phyloP scores from a whole-genome alignment of 257 asterid genomes.

The Mentha longifolia region DNA sequence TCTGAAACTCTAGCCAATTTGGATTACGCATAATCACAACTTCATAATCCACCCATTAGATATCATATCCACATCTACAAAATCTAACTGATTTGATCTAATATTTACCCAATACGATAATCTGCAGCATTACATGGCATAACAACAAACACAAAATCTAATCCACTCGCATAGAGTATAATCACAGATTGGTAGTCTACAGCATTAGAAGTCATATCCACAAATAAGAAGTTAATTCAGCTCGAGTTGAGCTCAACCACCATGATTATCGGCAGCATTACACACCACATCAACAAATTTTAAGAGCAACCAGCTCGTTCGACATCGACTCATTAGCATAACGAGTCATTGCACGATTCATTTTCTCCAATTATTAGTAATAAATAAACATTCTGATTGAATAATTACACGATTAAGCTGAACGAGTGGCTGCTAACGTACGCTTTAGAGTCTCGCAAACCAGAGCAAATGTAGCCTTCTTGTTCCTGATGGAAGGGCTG shows the following conservation, averaged over 20 bases:
- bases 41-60: slow-evolving; percentile 8
- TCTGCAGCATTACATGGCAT: background rate
- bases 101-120: background rate
- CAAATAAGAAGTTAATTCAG: background rate
- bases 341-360: background rate
- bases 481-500: slow-evolving; percentile 83
- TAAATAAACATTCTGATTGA: background rate
- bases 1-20: background rate
- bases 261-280: slow-evolving; percentile 5
- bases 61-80: background rate
- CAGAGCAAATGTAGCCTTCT: slow-evolving; percentile 79
- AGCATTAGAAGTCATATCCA: background rate
- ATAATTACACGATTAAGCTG: background rate
- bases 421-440: slow-evolving; percentile 42
- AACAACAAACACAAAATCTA: background rate
- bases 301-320: background rate
- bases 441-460: slow-evolving; percentile 95
- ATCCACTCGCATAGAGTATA: background rate
- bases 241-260: slow-evolving; percentile 13
- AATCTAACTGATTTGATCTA: background rate
- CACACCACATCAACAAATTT: background rate
- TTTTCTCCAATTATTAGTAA: background rate
- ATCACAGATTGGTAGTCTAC: background rate
- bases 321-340: background rate
- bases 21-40: slow-evolving; percentile 10